These are phyloP conservation scores for Paracoccidioides lutzii DNA, from an alignment of 2,329 filamentous ascomycete genomes.

Conservation along the genomic window DNA sequence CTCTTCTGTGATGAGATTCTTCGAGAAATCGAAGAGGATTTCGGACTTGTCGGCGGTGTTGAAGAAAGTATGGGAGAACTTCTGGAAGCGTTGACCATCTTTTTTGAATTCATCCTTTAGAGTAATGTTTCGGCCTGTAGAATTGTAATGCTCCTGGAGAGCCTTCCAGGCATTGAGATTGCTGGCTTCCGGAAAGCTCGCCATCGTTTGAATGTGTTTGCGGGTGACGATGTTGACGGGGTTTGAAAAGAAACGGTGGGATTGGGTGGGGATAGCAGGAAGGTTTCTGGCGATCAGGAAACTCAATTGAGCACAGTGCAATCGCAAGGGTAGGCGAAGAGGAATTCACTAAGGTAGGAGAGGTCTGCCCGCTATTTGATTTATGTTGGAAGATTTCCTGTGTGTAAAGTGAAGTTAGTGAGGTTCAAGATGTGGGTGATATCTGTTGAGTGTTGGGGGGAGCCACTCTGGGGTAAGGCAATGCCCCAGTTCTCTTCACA, in stretches of 20 bases:
- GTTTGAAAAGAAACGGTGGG: neutral
- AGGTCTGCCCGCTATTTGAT: too few species aligned
- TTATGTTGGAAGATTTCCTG: too few species aligned
- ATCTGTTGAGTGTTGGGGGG: conserved; percentile 37
- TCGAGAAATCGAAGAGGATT: conserved; percentile 96
- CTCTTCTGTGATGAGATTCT: conserved; percentile 95
- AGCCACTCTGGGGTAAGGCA: conserved; percentile 15
- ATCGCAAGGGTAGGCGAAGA: too few species aligned
- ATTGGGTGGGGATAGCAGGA: too few species aligned
- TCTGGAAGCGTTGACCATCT: conserved; percentile 77
- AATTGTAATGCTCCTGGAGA: conserved; percentile 81
- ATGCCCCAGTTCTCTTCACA: too few species aligned
- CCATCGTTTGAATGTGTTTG: conserved; percentile 13
- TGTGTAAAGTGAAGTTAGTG: too few species aligned
- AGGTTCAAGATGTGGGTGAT: too few species aligned
- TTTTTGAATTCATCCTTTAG: conserved; percentile 86
- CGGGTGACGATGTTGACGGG: neutral
- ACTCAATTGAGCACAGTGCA: too few species aligned
- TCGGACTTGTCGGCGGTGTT: conserved; percentile 67
- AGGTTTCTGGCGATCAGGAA: too few species aligned
- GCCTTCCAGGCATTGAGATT: conserved; percentile 77
- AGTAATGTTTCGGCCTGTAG: conserved; percentile 75
- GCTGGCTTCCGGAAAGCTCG: conserved; percentile 50
- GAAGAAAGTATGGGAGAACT: conserved; percentile 75
- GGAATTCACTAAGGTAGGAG: too few species aligned